phyloP scores from a whole-genome alignment of 331 rosid genomes.

The Acacia pycnantha region DNA sequence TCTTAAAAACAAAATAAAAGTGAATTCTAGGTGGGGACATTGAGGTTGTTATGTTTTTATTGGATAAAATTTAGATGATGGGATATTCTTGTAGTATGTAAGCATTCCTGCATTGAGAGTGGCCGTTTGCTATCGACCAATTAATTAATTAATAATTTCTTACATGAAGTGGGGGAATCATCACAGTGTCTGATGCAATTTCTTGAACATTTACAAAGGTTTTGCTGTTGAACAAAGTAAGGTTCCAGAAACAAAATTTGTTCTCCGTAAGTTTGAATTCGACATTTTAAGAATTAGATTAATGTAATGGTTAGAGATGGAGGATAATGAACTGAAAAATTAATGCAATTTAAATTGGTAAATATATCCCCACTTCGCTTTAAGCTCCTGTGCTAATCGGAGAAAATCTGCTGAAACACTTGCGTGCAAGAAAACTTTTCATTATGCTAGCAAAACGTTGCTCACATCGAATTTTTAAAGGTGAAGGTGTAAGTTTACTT shows the following conservation, averaged over 20 bases:
- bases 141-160: neutral
- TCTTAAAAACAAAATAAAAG: no score
- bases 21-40: no score
- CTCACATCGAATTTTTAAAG: no score
- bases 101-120: neutral
- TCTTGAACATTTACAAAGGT: neutral
- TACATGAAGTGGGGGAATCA: slow-evolving; percentile 43
- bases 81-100: no score
- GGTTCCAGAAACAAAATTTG: neutral
- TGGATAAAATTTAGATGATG: no score
- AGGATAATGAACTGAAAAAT: neutral
- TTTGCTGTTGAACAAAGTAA: slow-evolving; percentile 9
- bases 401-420: neutral
- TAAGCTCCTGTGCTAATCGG: neutral
- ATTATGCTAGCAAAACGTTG: no score
- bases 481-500: neutral
- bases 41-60: no score
- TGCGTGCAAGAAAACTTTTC: neutral
- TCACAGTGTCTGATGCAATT: slow-evolving; percentile 26
- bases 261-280: neutral
- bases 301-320: neutral
- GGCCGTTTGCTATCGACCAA: neutral
- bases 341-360: neutral
- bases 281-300: neutral
- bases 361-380: neutral